These are phyloP conservation scores for Claviceps sorghi DNA, from an alignment of 2,329 filamentous ascomycete species.

Conservation along the genomic window DNA sequence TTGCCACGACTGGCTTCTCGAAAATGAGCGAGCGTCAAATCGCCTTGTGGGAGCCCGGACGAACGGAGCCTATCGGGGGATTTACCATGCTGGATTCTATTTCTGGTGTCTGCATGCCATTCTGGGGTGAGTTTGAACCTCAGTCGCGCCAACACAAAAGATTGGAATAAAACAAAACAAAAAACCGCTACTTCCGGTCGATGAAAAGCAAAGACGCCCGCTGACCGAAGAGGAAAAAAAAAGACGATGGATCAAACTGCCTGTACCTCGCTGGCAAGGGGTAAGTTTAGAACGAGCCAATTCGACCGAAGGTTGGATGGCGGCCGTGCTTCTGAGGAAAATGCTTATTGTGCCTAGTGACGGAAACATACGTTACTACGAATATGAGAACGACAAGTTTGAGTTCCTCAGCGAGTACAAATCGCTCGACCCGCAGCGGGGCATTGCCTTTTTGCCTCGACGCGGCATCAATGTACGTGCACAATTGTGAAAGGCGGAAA, in stretches of 20 bases:
- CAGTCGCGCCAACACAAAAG: neutral
- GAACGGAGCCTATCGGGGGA: constrained; percentile 72
- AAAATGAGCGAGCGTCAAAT: constrained; percentile 97
- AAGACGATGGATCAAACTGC: constrained; percentile 81
- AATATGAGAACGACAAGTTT: constrained; percentile 97
- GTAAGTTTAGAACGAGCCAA: constrained; percentile 33
- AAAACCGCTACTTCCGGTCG: neutral
- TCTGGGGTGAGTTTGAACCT: constrained; percentile 59
- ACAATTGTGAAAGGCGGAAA: neutral
- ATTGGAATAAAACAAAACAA: neutral
- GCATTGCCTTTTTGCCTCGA: constrained; percentile 86
- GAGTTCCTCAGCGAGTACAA: constrained; percentile 96
- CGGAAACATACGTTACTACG: constrained; percentile 97
- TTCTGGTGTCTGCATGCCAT: constrained; percentile 96
- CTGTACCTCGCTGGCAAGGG: constrained; percentile 95
- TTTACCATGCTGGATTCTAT: constrained; percentile 88
- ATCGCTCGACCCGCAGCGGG: constrained; percentile 86
- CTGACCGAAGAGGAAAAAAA: constrained; percentile 11
- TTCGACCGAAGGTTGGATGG: no score
- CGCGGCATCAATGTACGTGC: constrained; percentile 70
- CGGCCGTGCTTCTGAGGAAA: no score
- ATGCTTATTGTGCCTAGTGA: constrained; percentile 44
- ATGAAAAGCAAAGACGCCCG: neutral
- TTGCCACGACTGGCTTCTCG: constrained; percentile 94
- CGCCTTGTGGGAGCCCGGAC: constrained; percentile 86